Percentiles rank a stretch among this genome's conserved stretches.
These are phyloP conservation scores for Akanthomyces lecanii DNA, from an alignment of 2,329 filamentous ascomycete species.

Conservation along the genomic window DNA sequence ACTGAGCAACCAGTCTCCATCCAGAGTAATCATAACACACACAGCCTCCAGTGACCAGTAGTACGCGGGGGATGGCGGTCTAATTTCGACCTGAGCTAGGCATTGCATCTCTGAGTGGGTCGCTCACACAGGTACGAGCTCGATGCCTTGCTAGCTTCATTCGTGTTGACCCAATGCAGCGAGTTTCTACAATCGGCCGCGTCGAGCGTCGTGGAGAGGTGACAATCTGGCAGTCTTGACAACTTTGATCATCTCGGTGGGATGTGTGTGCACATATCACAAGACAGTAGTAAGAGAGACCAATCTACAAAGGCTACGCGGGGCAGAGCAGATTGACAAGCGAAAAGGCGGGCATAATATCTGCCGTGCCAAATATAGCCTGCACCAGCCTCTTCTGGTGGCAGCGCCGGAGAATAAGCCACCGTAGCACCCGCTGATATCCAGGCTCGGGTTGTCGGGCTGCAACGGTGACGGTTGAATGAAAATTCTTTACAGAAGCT, in stretches of 20 bases:
- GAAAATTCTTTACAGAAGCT: background rate
- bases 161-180: background rate
- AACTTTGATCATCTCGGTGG: background rate
- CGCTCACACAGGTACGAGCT: background rate
- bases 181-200: background rate
- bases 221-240: background rate
- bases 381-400: background rate
- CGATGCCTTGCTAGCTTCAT: background rate
- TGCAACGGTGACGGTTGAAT: background rate
- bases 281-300: background rate
- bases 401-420: constrained; percentile 4
- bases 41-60: background rate
- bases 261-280: background rate
- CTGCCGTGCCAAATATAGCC: background rate
- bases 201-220: background rate
- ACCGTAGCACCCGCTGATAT: background rate
- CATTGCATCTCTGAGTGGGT: constrained; percentile 1
- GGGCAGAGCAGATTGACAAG: background rate
- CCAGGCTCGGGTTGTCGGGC: background rate
- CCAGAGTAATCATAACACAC: background rate
- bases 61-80: background rate
- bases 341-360: background rate
- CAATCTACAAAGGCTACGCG: background rate
- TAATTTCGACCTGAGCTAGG: constrained; percentile 1
- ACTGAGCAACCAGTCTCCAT: background rate